Base-by-base conservation (phyloP, 1,284 basidiomycete species). In the Ganoderma resinaceum region DNA sequence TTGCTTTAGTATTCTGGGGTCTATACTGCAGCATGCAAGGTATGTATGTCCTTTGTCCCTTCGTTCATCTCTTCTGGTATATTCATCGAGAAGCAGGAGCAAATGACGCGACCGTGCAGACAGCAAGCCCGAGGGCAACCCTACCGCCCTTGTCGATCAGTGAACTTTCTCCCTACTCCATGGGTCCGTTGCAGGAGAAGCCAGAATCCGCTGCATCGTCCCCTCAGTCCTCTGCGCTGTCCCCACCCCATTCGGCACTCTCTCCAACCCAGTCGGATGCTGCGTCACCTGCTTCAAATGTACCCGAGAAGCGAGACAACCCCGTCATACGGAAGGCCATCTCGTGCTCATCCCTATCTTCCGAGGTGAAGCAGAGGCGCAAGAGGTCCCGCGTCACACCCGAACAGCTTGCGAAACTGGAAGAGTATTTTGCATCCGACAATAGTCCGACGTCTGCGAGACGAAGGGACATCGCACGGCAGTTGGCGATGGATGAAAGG, bases 401-500 rank as follows among this genome's bases (percentile, higher is more conserved):
- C 42, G 90, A 92, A 66, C 93, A 95, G 73, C 86, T 94, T 18
- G 82, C 85, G 1, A 89, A 91, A 69, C 82, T 95, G 40, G 93
- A 95, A 74, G 85, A 83, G 3, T 87, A 89, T 72, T 95, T 94
- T 76, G 79, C 86, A 20, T 75, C 81, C 62, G 91, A 94, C 78
- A 84, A 88, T 57, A 91, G 87, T 73, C 93, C 93, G 16, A 91
- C 90, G 3, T 89, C 91, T 6, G 84, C 85, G 8, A 85, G 88
- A 62, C 83, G 93, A 62, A 87, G 87, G 69, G 92, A 93, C 74
- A 93, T 95, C 65, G 89, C 91, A 66, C 86, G 89, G 42, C 78
- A 87, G 67, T 82, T 95, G n/a, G 91, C 91, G 23, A 94, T 94
- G 91, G 86, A 91, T 67, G 93, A 94, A 80, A 88, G 92, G 52